Conservation (phyloP, 768 basidiomycete species). For the Mycena olivaceomarginata region DNA sequence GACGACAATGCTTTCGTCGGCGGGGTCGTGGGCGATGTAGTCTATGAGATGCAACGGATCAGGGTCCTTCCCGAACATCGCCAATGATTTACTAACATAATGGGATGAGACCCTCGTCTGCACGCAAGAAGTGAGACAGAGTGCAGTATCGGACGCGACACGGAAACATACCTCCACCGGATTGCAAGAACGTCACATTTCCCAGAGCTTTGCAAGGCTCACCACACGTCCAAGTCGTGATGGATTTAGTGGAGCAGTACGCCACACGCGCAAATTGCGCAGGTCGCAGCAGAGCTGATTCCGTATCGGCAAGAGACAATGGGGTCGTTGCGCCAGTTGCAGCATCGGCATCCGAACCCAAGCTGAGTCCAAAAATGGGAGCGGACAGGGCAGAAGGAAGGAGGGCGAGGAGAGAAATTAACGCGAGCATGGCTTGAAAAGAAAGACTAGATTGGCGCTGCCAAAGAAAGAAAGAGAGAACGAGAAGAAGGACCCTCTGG, state of each 20-base stretch:
- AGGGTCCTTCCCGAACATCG: neutral
- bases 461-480: conserved; percentile 9
- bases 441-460: conserved; percentile 27
- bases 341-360: neutral
- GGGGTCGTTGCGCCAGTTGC: neutral
- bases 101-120: conserved; percentile 54
- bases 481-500: conserved; percentile 5
- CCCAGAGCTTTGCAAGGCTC: conserved; percentile 13
- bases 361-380: conserved; percentile 23
- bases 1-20: conserved; percentile 58
- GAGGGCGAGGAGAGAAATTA: conserved; percentile 26
- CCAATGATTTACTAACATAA: conserved; percentile 47
- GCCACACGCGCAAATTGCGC: conserved; percentile 60
- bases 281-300: conserved; percentile 47
- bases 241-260: conserved; percentile 58
- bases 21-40: conserved; percentile 60
- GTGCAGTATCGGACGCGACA: neutral
- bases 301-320: neutral
- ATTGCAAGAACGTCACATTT: conserved; percentile 32
- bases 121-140: conserved; percentile 11
- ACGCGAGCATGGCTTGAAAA: conserved; percentile 30
- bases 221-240: conserved; percentile 50
- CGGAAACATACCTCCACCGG: conserved; percentile 58
- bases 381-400: conserved; percentile 31
- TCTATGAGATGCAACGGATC: conserved; percentile 43